Evolutionary conservation across 352 stramenopile species (phyloP).

Genomic region (Globisporangium apiculatum): DNA sequence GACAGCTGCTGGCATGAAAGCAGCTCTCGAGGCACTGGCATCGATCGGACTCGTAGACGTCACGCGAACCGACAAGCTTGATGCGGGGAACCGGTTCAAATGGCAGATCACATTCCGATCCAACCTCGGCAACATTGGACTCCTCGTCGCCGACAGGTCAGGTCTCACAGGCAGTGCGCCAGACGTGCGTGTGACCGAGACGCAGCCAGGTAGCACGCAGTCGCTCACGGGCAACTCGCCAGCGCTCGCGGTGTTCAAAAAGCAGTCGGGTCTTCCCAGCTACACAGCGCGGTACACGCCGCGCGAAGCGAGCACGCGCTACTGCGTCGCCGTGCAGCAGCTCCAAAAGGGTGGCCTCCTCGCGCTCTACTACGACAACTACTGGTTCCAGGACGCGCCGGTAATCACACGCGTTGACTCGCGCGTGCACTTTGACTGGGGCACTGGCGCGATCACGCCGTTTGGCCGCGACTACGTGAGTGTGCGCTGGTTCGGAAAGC

Average conservation of each 20-base stretch:
- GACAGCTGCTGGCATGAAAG: conserved; percentile 76
- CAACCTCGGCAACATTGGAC: conserved; percentile 72
- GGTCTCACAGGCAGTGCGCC: conserved; percentile 54
- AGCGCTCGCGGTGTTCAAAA: conserved; percentile 79
- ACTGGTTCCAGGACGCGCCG: conserved; percentile 91
- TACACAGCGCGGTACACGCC: conserved; percentile 92
- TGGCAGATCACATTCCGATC: conserved; percentile 94
- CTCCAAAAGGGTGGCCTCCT: conserved; percentile 86
- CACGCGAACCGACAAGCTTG: conserved; percentile 52
- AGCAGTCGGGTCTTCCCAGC: conserved; percentile 86
- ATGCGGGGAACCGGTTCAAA: conserved; percentile 75
- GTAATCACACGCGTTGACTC: conserved; percentile 85
- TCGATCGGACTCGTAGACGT: conserved; percentile 90
- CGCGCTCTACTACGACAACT: conserved; percentile 95
- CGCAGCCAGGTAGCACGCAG: conserved; percentile 52
- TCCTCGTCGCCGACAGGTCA: conserved; percentile 35
- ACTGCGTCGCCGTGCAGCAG: conserved; percentile 89
- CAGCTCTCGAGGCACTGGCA: conserved; percentile 81
- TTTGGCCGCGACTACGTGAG: conserved; percentile 95
- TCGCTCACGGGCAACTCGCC: conserved; percentile 79
- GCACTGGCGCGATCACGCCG: conserved; percentile 85
- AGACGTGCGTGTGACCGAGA: conserved; percentile 45
- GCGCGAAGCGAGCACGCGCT: conserved; percentile 42
- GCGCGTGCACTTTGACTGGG: conserved; percentile 86
- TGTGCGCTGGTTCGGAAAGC: conserved; percentile 92